Evolutionary conservation across 768 basidiomycete genomes (phyloP), one percentile per base, ranked within the genome.

Genomic region (Tylopilus intermedius): DNA sequence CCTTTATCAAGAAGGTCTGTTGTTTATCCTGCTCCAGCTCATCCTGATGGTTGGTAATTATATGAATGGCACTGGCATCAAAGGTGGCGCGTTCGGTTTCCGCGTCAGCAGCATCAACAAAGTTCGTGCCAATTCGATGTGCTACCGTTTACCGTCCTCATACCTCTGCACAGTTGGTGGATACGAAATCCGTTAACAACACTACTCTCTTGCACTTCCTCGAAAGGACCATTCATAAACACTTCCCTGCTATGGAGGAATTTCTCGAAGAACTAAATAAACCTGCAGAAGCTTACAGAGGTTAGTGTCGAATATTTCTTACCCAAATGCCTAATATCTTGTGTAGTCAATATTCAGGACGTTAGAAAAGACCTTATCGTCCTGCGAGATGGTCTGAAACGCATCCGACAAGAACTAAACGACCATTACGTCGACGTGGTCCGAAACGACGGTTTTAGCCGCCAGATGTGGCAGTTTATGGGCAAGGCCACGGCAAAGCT

Each of bases 11-110:
- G 26, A 27, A 33, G 43, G 50, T 21, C 27, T 41, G 30, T 35
- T n/a, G 10, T 33, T 62, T 38, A 59, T 45, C 24, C 41, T 39
- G 4, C 5, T 41, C 18, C 49, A 86, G 87, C 80, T 99, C 39
- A 96, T 98, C 58, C 83, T 99, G 13, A 78, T 94, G 60, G 82
- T 99, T 59, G 95, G 95, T 40, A 99, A 99, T 68, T 99, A 93
- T 69, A 94, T 98, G 86, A 99, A 99, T 66, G 92, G 94, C 6
- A 88, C 92, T 49, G 93, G 94, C 49, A 80, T 92, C 62, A 96
- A 95, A 68, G 95, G 95, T 50, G 94, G 94, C 30, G 96, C 96
- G 1, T 95, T 90, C 61, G 95, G 95, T 54, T 99, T 99, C 80
- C 84, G 89, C 62, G 83, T 98, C 48, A 93, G 91, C 72, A 95